Conservation (phyloP, 192 early-diverging fungal genomes). For the Backusella mclennaniae region DNA sequence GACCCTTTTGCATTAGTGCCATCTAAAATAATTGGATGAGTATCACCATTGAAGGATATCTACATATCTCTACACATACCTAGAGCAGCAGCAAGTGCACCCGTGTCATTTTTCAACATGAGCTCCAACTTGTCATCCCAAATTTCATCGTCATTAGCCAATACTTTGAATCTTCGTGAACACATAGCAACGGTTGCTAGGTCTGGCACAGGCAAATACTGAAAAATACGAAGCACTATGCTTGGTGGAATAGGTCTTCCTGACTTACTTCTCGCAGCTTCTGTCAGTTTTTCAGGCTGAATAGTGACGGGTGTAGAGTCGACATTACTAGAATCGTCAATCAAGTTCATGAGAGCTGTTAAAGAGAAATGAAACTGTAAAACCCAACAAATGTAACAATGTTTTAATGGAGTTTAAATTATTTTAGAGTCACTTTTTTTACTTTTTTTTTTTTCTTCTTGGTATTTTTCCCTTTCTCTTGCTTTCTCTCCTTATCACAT, state of each 20-base stretch:
- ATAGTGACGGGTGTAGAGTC: neutral
- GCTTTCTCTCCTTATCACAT: neutral
- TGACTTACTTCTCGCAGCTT: slow-evolving; percentile 4
- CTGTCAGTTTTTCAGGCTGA: neutral
- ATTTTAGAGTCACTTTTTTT: neutral
- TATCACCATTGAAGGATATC: neutral
- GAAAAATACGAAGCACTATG: slow-evolving; percentile 43
- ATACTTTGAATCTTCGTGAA: slow-evolving; percentile 76
- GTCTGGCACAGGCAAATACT: slow-evolving; percentile 44
- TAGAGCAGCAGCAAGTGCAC: slow-evolving; percentile 11
- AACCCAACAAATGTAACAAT: neutral
- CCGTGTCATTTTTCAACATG: slow-evolving; percentile 19
- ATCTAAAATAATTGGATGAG: neutral
- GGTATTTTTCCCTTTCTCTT: neutral
- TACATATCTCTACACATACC: neutral
- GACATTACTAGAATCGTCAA: neutral
- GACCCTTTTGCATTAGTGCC: slow-evolving; percentile 7
- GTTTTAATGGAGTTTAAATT: neutral
- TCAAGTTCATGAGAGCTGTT: slow-evolving; percentile 1
- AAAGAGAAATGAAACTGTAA: slow-evolving; percentile 2
- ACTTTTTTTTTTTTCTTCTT: neutral
- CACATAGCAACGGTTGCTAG: slow-evolving; percentile 52
- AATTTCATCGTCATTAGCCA: slow-evolving; percentile 75
- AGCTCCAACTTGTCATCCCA: slow-evolving; percentile 64
- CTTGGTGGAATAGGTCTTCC: slow-evolving; percentile 37